These are phyloP conservation scores for Aleurites moluccanus DNA, from an alignment of 441 rosid genomes.

Conservation along the genomic window DNA sequence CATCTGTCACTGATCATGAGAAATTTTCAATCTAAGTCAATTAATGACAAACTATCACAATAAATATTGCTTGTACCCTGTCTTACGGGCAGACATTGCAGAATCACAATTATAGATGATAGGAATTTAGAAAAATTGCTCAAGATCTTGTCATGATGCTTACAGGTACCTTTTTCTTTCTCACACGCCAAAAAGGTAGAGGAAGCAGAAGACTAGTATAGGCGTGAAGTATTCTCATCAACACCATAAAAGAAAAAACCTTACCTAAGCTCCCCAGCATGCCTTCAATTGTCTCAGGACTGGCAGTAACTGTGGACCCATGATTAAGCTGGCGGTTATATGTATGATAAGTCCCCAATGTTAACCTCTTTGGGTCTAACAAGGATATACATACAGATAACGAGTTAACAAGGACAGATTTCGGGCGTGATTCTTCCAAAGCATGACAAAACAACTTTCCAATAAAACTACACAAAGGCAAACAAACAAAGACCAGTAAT, in stretches of 20 bases:
- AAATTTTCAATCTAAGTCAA: not conserved
- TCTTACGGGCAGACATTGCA: not conserved
- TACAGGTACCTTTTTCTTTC: not conserved
- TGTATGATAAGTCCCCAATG: conserved; percentile 61
- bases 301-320: conserved; percentile 51
- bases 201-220: not conserved
- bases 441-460: conserved; percentile 84
- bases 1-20: not conserved
- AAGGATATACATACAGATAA: conserved; percentile 87
- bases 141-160: not conserved
- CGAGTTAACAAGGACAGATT: conserved; percentile 85
- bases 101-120: not conserved
- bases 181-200: not conserved
- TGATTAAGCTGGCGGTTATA: conserved; percentile 66
- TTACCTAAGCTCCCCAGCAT: conserved; percentile 92
- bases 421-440: conserved; percentile 85
- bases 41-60: not conserved
- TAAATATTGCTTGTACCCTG: not conserved
- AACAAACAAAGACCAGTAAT: conserved; percentile 17
- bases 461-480: conserved; percentile 48
- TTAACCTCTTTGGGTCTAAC: conserved; percentile 85
- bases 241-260: conserved; percentile 6
- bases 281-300: conserved; percentile 81
- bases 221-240: not conserved
- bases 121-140: not conserved